Base-by-base conservation (phyloP, 257 asterid species). In the Jacaranda mimosifolia region DNA sequence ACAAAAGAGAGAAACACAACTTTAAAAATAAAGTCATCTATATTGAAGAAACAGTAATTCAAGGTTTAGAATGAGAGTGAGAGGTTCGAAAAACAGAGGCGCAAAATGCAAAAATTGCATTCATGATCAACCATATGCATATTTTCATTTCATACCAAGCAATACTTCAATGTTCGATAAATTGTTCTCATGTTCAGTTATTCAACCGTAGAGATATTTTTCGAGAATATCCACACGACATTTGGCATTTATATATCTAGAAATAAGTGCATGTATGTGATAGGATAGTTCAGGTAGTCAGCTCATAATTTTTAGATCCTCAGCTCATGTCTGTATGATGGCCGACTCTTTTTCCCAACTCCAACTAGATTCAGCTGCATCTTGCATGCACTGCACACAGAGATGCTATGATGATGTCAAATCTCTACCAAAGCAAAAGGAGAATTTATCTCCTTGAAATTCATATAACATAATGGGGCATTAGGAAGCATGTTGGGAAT, bases 281-380 rank as follows among this genome's bases (percentile, higher is more conserved):
- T 32, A 40, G 36, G 36, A 17, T 10, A 36, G 18, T 60, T 46
- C 12, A 52, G 78, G 63, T 62, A n/a, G 38, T 32, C 62, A 35
- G 46, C 32, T 60, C 36, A 48, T 40, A 17, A 62, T 49, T 17
- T 74, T 74, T 62, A 6, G 21, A 10, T 60, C 32, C 46, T 11
- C 35, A 14, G 7, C 38, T 18, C 38, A 49, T 49, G 65, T 2
- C 42, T 63, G 14, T 26, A 6, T 35, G 36, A 35, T 66, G 55
- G 58, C 68, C 55, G 68, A 66, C 35, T 26, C 2, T 26, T 36
- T 36, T 38, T 19, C 13, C 63, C 48, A 40, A 53, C 11, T 5
- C 17, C 15, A 35, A 68, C 35, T 57, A 72, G 63, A 32, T 8
- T 49, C 70, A 45, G 63, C 70, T 4, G 39, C 55, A 57, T 76